A percentile compares a stretch with the other conserved stretches of the same genome.
These are phyloP conservation scores for Exidia glandulosa DNA, from an alignment of 768 basidiomycete species.

Conservation along the genomic window DNA sequence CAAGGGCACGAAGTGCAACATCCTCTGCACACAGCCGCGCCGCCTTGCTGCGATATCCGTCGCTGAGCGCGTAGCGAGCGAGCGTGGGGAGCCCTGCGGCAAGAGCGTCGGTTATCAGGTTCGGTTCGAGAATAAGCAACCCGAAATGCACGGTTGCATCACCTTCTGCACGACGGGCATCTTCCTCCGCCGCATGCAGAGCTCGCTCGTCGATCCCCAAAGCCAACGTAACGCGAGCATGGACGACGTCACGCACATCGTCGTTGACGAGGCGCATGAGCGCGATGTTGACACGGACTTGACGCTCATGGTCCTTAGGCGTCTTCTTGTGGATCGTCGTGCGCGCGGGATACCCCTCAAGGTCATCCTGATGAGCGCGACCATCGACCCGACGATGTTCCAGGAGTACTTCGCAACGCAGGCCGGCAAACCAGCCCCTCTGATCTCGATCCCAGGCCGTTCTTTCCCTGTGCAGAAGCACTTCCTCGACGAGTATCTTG, in stretches of 20 bases:
- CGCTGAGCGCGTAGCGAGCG: slow-evolving; percentile 81
- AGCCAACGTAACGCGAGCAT: slow-evolving; percentile 23
- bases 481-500: slow-evolving; percentile 70
- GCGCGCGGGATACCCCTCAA: slow-evolving; percentile 63
- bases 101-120: slow-evolving; percentile 81
- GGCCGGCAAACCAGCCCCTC: slow-evolving; percentile 45
- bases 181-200: slow-evolving; percentile 78
- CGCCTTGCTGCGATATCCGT: slow-evolving; percentile 87
- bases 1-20: slow-evolving; percentile 77
- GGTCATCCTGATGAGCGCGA: slow-evolving; percentile 90
- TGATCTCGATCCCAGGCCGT: slow-evolving; percentile 81
- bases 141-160: slow-evolving; percentile 71
- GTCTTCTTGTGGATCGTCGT: slow-evolving; percentile 64
- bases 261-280: slow-evolving; percentile 96
- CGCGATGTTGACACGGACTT: slow-evolving; percentile 90
- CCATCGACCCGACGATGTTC: slow-evolving; percentile 85
- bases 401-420: slow-evolving; percentile 73
- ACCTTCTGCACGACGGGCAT: slow-evolving; percentile 92
- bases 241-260: slow-evolving; percentile 76
- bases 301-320: slow-evolving; percentile 78
- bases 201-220: slow-evolving; percentile 39
- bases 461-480: slow-evolving; percentile 78
- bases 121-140: slow-evolving; percentile 74
- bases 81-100: slow-evolving; percentile 67
- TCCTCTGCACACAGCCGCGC: slow-evolving; percentile 89